Conservation (phyloP, 2,329 filamentous ascomycete genomes). For the Thelonectria rubi region DNA sequence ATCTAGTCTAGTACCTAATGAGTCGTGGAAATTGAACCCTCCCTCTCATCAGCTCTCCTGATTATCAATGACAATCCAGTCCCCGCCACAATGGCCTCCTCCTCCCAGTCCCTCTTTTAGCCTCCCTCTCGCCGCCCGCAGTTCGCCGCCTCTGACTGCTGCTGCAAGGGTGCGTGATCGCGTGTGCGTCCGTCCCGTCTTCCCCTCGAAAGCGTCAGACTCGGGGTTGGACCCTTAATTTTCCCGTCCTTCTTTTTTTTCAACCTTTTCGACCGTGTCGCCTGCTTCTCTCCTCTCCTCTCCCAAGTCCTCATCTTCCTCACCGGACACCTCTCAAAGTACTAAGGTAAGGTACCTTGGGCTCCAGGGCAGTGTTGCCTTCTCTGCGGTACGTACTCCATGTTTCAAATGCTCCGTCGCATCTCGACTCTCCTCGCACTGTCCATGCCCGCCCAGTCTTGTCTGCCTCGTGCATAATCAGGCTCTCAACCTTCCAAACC, state of each 20-base stretch:
- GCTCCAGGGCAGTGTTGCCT: no score
- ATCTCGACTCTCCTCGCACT: constrained; percentile 15
- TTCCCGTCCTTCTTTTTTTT: not conserved
- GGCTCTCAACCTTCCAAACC: constrained; percentile 28
- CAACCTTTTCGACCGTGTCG: not conserved
- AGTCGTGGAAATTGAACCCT: constrained; percentile 4
- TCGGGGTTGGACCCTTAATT: constrained; percentile 20
- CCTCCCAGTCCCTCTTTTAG: not conserved
- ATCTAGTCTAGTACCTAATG: no score
- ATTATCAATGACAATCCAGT: no score
- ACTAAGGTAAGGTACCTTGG: no score
- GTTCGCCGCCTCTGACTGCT: constrained; percentile 20
- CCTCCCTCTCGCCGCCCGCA: constrained; percentile 14
- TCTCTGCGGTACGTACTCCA: constrained; percentile 11
- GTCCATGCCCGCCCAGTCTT: constrained; percentile 19
- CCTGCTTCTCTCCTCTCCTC: not conserved
- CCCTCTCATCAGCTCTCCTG: not conserved
- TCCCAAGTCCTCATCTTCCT: no score
- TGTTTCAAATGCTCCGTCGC: constrained; percentile 9
- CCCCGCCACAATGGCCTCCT: no score
- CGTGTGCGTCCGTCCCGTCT: constrained; percentile 25
- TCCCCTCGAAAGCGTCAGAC: not conserved
- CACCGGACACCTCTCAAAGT: no score
- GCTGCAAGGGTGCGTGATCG: constrained; percentile 28
- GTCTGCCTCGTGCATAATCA: constrained; percentile 35